These are phyloP conservation scores for Rhodotorula sp. DNA, from an alignment of 1,284 basidiomycete species.

Conservation along the genomic window DNA sequence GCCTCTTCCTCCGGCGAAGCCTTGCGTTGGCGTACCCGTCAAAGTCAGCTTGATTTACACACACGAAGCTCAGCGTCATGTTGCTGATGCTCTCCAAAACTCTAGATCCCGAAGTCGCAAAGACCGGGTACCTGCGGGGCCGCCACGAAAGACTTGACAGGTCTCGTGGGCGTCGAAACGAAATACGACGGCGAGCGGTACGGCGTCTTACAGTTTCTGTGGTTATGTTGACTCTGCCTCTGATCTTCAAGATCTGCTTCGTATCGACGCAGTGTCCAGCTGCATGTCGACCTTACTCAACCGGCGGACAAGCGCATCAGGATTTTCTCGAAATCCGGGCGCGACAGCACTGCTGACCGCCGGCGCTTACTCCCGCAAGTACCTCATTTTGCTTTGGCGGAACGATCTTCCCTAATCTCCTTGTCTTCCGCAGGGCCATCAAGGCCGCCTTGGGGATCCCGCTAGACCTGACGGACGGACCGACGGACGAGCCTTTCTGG, in stretches of 20 bases:
- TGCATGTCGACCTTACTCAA: conserved; percentile 64
- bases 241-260: too few species aligned
- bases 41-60: conserved; percentile 53
- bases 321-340: conserved; percentile 79
- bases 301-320: conserved; percentile 57
- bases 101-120: conserved; percentile 73
- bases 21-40: conserved; percentile 58
- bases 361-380: conserved; percentile 64
- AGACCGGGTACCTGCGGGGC: conserved; percentile 52
- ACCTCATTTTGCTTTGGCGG: background rate
- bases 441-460: too few species aligned
- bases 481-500: background rate
- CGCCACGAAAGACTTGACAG: conserved; percentile 45
- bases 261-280: conserved; percentile 59
- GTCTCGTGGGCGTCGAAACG: conserved; percentile 72
- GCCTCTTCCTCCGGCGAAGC: background rate
- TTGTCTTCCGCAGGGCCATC: too few species aligned
- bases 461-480: too few species aligned
- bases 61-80: too few species aligned
- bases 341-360: conserved; percentile 74
- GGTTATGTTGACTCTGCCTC: background rate
- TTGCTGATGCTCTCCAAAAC: background rate
- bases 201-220: background rate
- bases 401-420: background rate
- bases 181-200: conserved; percentile 87